phyloP scores from a whole-genome alignment of 2,329 filamentous ascomycete species.

The Epichloe festucae region DNA sequence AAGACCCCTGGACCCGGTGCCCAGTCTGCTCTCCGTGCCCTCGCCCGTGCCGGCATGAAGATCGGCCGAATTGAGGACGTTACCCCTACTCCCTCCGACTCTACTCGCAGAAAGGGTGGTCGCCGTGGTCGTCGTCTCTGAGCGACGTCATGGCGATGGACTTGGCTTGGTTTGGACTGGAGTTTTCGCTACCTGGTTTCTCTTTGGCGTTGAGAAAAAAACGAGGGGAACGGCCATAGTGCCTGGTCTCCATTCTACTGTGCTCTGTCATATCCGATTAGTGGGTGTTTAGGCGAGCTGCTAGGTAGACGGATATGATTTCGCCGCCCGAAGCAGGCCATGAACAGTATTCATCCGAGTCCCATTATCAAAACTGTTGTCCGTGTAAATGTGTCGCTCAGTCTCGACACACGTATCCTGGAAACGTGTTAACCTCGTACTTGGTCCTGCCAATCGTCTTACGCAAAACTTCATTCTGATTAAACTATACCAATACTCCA shows the following conservation, averaged over 20 bases:
- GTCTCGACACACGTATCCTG: background rate
- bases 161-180: conserved; percentile 21
- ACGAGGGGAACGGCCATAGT: conserved; percentile 58
- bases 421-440: too few species aligned
- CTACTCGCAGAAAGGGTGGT: conserved; percentile 99
- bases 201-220: conserved; percentile 57
- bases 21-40: conserved; percentile 95
- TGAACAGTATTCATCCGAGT: conserved; percentile 25
- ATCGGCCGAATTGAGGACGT: conserved; percentile 99
- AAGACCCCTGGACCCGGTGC: conserved; percentile 99
- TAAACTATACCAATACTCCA: background rate
- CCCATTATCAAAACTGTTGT: conserved; percentile 7
- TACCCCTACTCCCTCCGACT: conserved; percentile 97
- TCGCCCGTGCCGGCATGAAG: conserved; percentile 99
- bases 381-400: background rate
- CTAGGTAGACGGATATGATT: conserved; percentile 29
- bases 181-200: conserved; percentile 35
- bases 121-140: conserved; percentile 99
- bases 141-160: conserved; percentile 22
- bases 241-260: conserved; percentile 50
- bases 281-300: conserved; percentile 15
- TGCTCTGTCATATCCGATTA: conserved; percentile 27
- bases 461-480: background rate
- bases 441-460: too few species aligned
- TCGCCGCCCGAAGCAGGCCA: conserved; percentile 31